Evolutionary conservation across 192 early-diverging fungal genomes (phyloP).

Genomic region (Umbelopsis vinacea): DNA sequence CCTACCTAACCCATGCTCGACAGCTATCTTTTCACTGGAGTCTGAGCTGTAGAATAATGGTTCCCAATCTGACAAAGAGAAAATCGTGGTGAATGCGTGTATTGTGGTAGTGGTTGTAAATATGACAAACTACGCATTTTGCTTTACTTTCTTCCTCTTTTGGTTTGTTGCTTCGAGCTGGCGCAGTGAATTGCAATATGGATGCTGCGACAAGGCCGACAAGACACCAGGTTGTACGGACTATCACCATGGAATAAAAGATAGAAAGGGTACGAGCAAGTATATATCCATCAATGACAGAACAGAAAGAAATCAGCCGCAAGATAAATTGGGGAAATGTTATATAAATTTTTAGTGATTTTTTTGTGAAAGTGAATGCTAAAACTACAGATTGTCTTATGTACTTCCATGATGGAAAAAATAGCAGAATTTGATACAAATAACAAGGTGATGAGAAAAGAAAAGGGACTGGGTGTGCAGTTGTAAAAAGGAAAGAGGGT

Average conservation of each 20-base stretch:
- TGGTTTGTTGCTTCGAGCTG: not conserved
- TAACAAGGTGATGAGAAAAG: not conserved
- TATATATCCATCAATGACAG: not conserved
- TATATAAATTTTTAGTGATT: not conserved
- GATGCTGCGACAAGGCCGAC: not conserved
- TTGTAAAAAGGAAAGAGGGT: not conserved
- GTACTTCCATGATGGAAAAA: not conserved
- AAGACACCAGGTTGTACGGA: not conserved
- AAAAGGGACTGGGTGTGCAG: not conserved
- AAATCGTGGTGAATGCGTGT: not conserved
- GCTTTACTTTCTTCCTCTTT: not conserved
- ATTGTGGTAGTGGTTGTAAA: not conserved
- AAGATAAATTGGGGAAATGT: not conserved
- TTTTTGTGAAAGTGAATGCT: not conserved
- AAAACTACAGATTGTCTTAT: slow-evolving; percentile 16
- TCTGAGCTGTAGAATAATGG: not conserved
- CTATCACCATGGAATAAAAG: not conserved
- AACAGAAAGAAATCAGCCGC: not conserved
- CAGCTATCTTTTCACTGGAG: not conserved
- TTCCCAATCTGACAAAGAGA: not conserved
- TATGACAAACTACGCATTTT: no score
- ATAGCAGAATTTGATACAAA: slow-evolving; percentile 21
- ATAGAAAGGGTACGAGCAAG: not conserved
- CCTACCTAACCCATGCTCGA: slow-evolving; percentile 12
- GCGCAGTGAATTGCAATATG: not conserved